phyloP scores from a whole-genome alignment of 2,329 filamentous ascomycete genomes.

The Neofusicoccum parvum region DNA sequence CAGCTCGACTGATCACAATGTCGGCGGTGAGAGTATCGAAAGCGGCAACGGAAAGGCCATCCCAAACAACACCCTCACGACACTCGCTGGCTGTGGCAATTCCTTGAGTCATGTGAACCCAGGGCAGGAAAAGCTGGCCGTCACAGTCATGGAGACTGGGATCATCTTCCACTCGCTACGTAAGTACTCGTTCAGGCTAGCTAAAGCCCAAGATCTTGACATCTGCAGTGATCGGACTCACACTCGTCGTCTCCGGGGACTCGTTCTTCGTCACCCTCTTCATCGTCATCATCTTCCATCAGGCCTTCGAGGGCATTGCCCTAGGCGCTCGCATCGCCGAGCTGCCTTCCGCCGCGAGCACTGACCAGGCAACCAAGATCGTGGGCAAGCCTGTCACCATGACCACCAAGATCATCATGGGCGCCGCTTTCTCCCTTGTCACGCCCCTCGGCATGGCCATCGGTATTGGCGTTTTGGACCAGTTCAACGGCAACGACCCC shows the following conservation, averaged over 20 bases:
- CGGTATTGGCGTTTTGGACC: constrained; percentile 69
- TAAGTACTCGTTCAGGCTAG: constrained; percentile 42
- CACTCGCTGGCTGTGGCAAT: constrained; percentile 49
- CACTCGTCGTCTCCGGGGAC: constrained; percentile 57
- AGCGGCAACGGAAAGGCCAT: constrained; percentile 27
- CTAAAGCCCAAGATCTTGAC: constrained; percentile 30
- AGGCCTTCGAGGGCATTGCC: constrained; percentile 76
- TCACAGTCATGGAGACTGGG: constrained; percentile 71
- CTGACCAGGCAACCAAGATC: neutral
- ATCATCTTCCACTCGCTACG: constrained; percentile 73
- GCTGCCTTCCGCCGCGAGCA: constrained; percentile 40
- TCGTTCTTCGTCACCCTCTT: constrained; percentile 55
- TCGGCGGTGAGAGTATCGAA: constrained; percentile 25
- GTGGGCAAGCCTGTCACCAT: constrained; percentile 30
- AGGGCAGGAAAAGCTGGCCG: constrained; percentile 29
- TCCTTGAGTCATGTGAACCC: neutral
- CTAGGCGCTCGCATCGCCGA: constrained; percentile 71
- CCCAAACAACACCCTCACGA: constrained; percentile 26
- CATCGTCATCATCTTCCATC: constrained; percentile 73
- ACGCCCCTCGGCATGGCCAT: constrained; percentile 82
- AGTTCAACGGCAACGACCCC: constrained; percentile 73
- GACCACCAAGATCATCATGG: constrained; percentile 63
- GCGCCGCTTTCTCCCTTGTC: constrained; percentile 65
- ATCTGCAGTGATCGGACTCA: constrained; percentile 59
- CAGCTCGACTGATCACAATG: constrained; percentile 22